Base-by-base conservation (phyloP, 805 yeast genomes). In the Saturnispora gosingensis region DNA sequence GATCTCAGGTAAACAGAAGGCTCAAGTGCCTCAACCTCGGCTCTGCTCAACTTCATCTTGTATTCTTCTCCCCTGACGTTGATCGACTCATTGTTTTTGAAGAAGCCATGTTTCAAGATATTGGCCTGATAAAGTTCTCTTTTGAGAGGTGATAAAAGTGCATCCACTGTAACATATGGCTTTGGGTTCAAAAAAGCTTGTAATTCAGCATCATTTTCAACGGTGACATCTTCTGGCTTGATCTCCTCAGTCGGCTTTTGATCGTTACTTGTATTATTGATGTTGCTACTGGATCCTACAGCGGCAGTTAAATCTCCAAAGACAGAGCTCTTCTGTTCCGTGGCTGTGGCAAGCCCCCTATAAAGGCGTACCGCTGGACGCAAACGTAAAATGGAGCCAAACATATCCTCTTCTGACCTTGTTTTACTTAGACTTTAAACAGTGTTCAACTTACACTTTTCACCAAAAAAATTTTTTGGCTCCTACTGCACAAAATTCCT, bases 1-100 rank as follows among this genome's bases (percentile, higher is more conserved):
- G 95, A 85, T 65, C 84, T 77, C 52, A 86, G 68, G 68, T 81
- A 88, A n/a, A 91, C 78, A 11, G 93, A 81, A 24, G 98, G 98
- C 67, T 89, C 97, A 54, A 91, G 73, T 2, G 82, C 78, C 50
- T 83, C 85, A 51, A 88, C 80, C 66, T 89, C 96, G 51, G 77
- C 75, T 39, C 71, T 70, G 4, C 80, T 71, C 49, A 91, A 73
- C 34, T 73, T 69, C 55, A 91, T 70, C 56, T 73, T 76, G 52
- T 59, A 63, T 36, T 43, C 28, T 34, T 81, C 82, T 46, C 67
- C 67, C 38, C 63, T 60, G 36, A 69, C 66, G 28, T 68, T 68
- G 13, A 85, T 72, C 15, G 73, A 59, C 53, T 80, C 78, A 55
- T 77, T 71, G 62, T 82, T 83, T 59, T 81, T 82, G 74, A 77